Evolutionary conservation across 352 stramenopile genomes (phyloP).

Genomic region (Phytophthora macrochlamydospora): DNA sequence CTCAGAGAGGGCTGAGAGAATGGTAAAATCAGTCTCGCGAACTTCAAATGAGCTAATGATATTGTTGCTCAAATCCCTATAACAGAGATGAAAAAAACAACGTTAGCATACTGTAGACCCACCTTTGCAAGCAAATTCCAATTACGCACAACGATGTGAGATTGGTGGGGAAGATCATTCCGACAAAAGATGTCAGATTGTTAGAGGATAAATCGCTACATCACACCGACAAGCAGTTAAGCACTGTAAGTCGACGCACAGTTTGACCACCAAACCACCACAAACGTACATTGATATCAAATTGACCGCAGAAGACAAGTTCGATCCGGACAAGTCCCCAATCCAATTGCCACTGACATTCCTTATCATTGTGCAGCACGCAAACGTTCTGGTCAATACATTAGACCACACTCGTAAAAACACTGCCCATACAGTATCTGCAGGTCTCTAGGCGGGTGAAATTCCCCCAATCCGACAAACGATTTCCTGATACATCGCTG

Average conservation of each 20-base stretch:
- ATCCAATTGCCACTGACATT: constrained; percentile 41
- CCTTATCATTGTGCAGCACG: constrained; percentile 12
- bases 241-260: neutral
- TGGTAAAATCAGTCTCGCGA: constrained; percentile 23
- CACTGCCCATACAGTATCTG: constrained; percentile 20
- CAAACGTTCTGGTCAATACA: neutral
- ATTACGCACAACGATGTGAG: constrained; percentile 26
- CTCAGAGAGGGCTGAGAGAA: constrained; percentile 22
- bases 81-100: neutral
- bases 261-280: neutral
- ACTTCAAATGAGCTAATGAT: constrained; percentile 36
- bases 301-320: constrained; percentile 28
- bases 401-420: neutral
- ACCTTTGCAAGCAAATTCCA: neutral
- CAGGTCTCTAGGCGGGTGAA: constrained; percentile 32
- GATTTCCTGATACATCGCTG: constrained; percentile 38
- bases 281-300: constrained; percentile 34
- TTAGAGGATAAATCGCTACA: constrained; percentile 39
- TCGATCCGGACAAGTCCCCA: constrained; percentile 18
- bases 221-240: neutral
- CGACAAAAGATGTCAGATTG: constrained; percentile 29
- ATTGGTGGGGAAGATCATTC: constrained; percentile 35
- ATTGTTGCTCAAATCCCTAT: constrained; percentile 45
- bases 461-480: constrained; percentile 38
- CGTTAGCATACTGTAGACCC: neutral